Percentiles rank a stretch among this genome's conserved stretches.
Evolutionary conservation across 1,284 basidiomycete genomes (phyloP).

Genomic region (Chondrostereum purpureum): DNA sequence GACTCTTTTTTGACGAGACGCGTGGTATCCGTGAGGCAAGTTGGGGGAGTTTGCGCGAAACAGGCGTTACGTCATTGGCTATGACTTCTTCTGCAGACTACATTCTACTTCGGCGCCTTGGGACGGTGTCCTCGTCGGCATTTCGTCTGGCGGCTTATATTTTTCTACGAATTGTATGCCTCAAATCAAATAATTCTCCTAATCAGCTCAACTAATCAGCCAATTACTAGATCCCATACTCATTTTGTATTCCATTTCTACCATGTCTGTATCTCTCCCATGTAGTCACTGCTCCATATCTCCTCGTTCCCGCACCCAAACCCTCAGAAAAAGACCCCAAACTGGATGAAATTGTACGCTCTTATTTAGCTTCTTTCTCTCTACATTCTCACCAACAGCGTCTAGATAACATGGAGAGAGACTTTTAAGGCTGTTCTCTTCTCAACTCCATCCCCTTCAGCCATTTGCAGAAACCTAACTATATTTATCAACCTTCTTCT

Average conservation of each 20-base stretch:
- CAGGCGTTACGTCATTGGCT: neutral
- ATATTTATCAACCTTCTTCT: constrained; percentile 47
- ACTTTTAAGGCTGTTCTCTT: constrained; percentile 21
- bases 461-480: constrained; percentile 30
- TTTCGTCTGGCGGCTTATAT: constrained; percentile 33
- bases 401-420: too few species aligned
- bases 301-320: neutral
- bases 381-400: constrained; percentile 5
- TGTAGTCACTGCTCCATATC: neutral
- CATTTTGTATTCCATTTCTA: constrained; percentile 7
- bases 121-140: constrained; percentile 23
- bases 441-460: constrained; percentile 38
- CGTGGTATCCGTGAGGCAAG: too few species aligned
- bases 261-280: neutral
- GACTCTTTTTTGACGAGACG: too few species aligned
- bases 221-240: constrained; percentile 8
- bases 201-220: neutral
- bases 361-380: constrained; percentile 4
- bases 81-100: neutral
- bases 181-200: neutral
- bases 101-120: too few species aligned
- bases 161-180: constrained; percentile 34
- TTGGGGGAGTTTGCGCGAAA: too few species aligned
- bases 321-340: neutral
- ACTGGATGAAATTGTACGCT: neutral